phyloP scores from a whole-genome alignment of 192 early-diverging fungal genomes.

The Coemansia sp. region DNA sequence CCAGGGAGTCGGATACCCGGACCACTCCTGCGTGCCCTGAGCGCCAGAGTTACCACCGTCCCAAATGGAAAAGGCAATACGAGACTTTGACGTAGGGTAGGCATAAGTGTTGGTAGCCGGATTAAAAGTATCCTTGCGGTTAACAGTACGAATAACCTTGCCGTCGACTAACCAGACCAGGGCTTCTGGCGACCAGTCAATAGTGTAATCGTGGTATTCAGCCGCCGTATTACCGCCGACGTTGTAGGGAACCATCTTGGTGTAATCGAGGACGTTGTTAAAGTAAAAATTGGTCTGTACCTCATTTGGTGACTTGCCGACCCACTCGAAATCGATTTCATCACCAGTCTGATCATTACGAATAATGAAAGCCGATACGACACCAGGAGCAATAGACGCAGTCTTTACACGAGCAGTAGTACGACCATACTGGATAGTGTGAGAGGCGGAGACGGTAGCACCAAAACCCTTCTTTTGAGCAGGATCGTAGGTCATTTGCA shows the following conservation, averaged over 20 bases:
- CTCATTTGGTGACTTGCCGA: constrained; percentile 57
- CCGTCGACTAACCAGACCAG: constrained; percentile 66
- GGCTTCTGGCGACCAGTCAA: constrained; percentile 60
- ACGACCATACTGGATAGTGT: constrained; percentile 62
- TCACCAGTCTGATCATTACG: constrained; percentile 58
- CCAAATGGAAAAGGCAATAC: constrained; percentile 68
- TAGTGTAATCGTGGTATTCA: constrained; percentile 62
- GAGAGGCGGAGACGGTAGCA: constrained; percentile 51
- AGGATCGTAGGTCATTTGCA: constrained; percentile 44
- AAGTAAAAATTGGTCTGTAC: constrained; percentile 73
- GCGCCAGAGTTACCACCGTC: constrained; percentile 63
- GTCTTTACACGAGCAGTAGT: constrained; percentile 63
- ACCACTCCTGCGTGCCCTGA: constrained; percentile 61
- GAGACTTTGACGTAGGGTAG: constrained; percentile 59
- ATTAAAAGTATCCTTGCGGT: constrained; percentile 53
- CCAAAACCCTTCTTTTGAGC: constrained; percentile 62
- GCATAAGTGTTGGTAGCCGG: constrained; percentile 33
- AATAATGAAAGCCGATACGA: constrained; percentile 63
- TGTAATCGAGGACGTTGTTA: constrained; percentile 59
- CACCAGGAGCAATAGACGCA: constrained; percentile 56
- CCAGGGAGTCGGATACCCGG: constrained; percentile 65
- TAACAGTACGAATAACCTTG: constrained; percentile 55
- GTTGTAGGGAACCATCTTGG: constrained; percentile 43
- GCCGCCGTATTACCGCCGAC: constrained; percentile 51
- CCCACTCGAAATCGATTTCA: constrained; percentile 73